Percentiles rank a stretch among this genome's conserved stretches.
Evolutionary conservation across 768 basidiomycete species (phyloP).

Genomic region (Pleurotus tuoliensis): DNA sequence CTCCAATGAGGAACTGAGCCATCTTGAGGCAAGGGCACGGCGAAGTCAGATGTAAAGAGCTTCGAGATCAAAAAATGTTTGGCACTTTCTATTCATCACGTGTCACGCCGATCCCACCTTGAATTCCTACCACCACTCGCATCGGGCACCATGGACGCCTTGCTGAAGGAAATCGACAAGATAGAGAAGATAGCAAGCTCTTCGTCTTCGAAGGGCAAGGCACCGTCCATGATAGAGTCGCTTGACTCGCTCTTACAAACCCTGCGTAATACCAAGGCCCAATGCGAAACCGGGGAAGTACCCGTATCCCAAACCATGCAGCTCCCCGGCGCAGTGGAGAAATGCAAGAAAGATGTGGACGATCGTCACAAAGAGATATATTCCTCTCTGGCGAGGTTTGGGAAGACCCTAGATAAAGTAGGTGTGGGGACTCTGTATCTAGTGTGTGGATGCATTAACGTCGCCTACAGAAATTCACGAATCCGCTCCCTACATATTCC

Average conservation of each 20-base stretch:
- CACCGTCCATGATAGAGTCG: slow-evolving; percentile 50
- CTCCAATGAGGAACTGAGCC: slow-evolving; percentile 71
- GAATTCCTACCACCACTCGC: background rate
- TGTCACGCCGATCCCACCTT: background rate
- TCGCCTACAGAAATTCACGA: slow-evolving; percentile 49
- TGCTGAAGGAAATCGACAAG: slow-evolving; percentile 75
- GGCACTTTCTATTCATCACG: slow-evolving; percentile 3
- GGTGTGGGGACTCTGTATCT: slow-evolving; percentile 11
- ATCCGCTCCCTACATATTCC: slow-evolving; percentile 60
- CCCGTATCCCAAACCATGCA: slow-evolving; percentile 45
- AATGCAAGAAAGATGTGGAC: slow-evolving; percentile 79
- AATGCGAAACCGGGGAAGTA: slow-evolving; percentile 43
- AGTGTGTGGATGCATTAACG: background rate
- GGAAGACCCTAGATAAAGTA: slow-evolving; percentile 92
- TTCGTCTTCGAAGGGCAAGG: slow-evolving; percentile 45
- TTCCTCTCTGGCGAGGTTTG: slow-evolving; percentile 67
- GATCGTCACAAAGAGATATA: slow-evolving; percentile 90
- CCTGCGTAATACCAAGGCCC: slow-evolving; percentile 52
- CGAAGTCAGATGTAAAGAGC: no score
- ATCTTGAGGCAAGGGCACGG: slow-evolving; percentile 28
- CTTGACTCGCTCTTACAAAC: slow-evolving; percentile 61
- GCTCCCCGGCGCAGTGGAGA: slow-evolving; percentile 58
- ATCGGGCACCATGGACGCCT: slow-evolving; percentile 53
- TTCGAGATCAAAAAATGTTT: no score
- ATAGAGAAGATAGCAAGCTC: slow-evolving; percentile 59